phyloP scores from a whole-genome alignment of 2,329 filamentous ascomycete genomes.

The Trichophyton equinum region DNA sequence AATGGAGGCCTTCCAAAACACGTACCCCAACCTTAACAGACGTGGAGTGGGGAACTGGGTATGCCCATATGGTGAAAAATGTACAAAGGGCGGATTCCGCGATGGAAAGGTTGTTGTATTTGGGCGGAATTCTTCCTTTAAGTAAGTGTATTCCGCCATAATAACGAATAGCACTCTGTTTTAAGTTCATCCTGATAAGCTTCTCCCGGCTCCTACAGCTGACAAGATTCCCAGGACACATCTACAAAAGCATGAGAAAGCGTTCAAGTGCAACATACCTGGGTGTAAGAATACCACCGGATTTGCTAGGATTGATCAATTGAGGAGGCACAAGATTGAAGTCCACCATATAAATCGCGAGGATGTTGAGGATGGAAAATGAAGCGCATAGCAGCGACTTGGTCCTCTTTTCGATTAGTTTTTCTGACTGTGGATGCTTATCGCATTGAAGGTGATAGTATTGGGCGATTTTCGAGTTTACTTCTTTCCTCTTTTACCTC shows the following conservation, averaged over 20 bases:
- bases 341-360: conserved; percentile 1
- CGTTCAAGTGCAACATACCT: conserved; percentile 1
- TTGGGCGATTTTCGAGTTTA: no score
- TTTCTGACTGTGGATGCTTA: neutral
- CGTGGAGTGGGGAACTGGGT: neutral
- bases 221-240: neutral
- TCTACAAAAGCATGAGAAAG: neutral
- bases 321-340: conserved; percentile 2
- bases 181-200: neutral
- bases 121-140: conserved; percentile 3
- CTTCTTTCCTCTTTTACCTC: no score
- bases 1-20: neutral
- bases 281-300: conserved; percentile 1
- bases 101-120: neutral
- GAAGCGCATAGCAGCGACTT: neutral
- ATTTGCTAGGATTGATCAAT: conserved; percentile 5
- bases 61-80: neutral
- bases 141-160: neutral
- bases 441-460: no score
- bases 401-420: neutral
- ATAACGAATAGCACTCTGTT: neutral
- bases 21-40: neutral
- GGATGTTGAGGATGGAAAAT: neutral
- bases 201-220: neutral
- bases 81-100: conserved; percentile 1